These are phyloP conservation scores for Aureobasidium sp. DNA, from an alignment of 2,329 filamentous ascomycete species.

Conservation along the genomic window DNA sequence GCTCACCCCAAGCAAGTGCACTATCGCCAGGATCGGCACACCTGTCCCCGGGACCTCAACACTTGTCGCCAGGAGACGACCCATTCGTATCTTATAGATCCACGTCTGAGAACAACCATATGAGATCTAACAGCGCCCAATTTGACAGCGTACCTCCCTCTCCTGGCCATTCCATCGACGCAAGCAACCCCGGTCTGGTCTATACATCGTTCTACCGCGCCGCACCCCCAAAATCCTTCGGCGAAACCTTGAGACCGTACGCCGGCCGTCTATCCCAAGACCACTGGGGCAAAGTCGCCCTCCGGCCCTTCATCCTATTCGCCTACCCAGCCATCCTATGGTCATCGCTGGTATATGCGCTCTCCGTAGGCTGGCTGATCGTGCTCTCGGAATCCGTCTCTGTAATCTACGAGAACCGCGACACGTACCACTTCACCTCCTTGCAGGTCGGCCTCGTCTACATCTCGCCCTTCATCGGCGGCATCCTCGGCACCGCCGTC, in stretches of 20 bases:
- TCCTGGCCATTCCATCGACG: neutral
- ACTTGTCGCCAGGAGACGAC: conserved; percentile 1
- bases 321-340: conserved; percentile 84
- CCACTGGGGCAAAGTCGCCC: conserved; percentile 67
- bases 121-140: neutral
- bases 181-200: conserved; percentile 12
- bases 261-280: conserved; percentile 71
- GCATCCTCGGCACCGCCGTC: conserved; percentile 81
- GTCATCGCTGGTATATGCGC: conserved; percentile 75
- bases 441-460: conserved; percentile 81
- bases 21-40: neutral
- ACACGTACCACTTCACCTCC: conserved; percentile 70
- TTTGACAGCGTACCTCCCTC: neutral
- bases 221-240: conserved; percentile 60
- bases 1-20: neutral
- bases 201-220: conserved; percentile 66
- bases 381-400: conserved; percentile 84
- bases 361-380: conserved; percentile 91
- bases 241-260: conserved; percentile 64
- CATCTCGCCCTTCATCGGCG: conserved; percentile 80
- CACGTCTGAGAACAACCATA: neutral
- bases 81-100: neutral
- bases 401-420: conserved; percentile 61
- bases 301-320: conserved; percentile 77
- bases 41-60: neutral